Conservation (phyloP, 495 filamentous ascomycete species). For the Aspergillus homomorphus region DNA sequence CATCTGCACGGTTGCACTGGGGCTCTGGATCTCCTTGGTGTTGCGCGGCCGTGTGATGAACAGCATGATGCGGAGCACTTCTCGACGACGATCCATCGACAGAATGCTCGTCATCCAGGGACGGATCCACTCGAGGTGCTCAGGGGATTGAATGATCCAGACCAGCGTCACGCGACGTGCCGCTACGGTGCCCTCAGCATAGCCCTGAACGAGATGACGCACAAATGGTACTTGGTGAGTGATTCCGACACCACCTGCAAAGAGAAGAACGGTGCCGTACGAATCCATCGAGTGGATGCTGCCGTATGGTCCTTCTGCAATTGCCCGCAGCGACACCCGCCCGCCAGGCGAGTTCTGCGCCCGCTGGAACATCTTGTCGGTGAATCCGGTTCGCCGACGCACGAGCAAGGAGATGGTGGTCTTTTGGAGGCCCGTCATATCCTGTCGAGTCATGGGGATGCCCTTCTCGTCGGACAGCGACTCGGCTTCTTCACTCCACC, state of each 20-base stretch:
- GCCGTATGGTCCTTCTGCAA: constrained; percentile 86
- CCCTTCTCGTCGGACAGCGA: constrained; percentile 41
- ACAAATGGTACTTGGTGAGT: constrained; percentile 92
- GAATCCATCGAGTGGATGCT: constrained; percentile 78
- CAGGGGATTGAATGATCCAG: constrained; percentile 86
- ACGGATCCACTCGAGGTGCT: constrained; percentile 87
- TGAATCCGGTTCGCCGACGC: constrained; percentile 83
- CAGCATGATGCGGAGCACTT: constrained; percentile 77
- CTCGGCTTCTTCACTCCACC: constrained; percentile 64
- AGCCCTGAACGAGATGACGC: constrained; percentile 71
- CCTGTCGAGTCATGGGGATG: constrained; percentile 35
- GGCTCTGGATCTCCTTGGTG: constrained; percentile 66
- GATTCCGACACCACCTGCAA: constrained; percentile 91
- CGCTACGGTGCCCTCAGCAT: constrained; percentile 69
- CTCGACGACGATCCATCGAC: constrained; percentile 69
- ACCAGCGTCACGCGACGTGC: constrained; percentile 77
- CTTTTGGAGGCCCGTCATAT: constrained; percentile 39
- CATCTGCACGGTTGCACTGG: constrained; percentile 76
- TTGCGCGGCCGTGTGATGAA: constrained; percentile 82
- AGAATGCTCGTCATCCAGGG: constrained; percentile 91
- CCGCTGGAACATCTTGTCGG: constrained; percentile 70
- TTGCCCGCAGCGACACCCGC: constrained; percentile 52
- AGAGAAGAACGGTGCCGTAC: constrained; percentile 85
- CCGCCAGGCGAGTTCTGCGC: constrained; percentile 42
- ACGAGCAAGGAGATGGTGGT: constrained; percentile 75